Evolutionary conservation across 2,329 filamentous ascomycete genomes (phyloP), one percentile per base, ranked within the genome.

Genomic region (Verticillium alfalfae): DNA sequence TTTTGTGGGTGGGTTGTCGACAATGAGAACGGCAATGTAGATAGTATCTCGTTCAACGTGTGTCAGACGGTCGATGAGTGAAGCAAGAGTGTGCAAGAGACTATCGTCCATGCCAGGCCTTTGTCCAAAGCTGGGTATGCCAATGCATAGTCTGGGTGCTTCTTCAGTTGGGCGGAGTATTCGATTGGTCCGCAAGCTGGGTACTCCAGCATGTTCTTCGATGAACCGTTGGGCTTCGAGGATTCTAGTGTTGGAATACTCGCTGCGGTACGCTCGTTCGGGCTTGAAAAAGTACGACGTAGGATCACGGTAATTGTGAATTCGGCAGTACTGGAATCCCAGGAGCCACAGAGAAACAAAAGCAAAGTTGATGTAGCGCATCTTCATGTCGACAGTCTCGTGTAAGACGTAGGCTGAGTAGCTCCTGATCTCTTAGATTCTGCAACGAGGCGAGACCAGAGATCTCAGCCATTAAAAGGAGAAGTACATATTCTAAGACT

Each of bases 1-100:
- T 6, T 59, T 64, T 41, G 62, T 59, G 0, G 74, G 73, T 16
- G 68, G 61, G 52, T 65, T 68, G 60, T 76, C 72, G 15, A 73
- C 74, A 4, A 76, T 68, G 1, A 76, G 61, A 12, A 76, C 71
- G 34, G 70, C 69, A n/a, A 76, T 63, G 61, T 73, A 68, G 6
- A 76, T 67, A 34, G 67, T 66, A 6, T 65, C 66, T n/a, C 74
- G 70, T 57, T 76, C 71, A 18, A 66, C 66, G 4, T 68, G 64
- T 13, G 67, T 70, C 10, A 76, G 64, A 2, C 66, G 67, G 59
- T 75, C 71, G 26, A 70, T 65, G 16, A 76, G 69, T 9, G 69
- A 72, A 5, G 68, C 71, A n/a, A 75, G 62, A 38, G 36, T 31
- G 26, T 31, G 26, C 5, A 31, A 31, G 26, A 31, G 26, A 31